phyloP scores from a whole-genome alignment of 108 stramenopile genomes.

The Hondaea fermentalgiana region DNA sequence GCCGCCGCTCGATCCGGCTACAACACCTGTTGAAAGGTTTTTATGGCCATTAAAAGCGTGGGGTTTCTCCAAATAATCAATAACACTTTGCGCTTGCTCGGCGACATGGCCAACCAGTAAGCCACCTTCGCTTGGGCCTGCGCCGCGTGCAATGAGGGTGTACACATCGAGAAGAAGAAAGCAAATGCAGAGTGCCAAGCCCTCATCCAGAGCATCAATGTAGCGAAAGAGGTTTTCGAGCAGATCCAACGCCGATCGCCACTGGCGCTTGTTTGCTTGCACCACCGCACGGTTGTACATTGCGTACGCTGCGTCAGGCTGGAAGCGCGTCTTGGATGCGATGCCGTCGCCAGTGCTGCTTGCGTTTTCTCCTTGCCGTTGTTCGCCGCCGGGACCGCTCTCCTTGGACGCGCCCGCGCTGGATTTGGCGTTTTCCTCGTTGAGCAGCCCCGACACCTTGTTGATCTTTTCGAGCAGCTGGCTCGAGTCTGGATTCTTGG shows the following conservation, averaged over 20 bases:
- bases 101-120: background rate
- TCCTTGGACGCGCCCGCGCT: background rate
- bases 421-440: background rate
- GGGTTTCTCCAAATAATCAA: constrained; percentile 15
- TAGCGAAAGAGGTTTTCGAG: background rate
- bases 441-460: background rate
- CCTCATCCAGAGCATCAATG: background rate
- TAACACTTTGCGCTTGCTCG: background rate
- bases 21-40: background rate
- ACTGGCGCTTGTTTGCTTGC: background rate
- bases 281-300: constrained; percentile 8
- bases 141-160: background rate
- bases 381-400: background rate
- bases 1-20: background rate
- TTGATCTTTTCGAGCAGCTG: background rate
- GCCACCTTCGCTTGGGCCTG: background rate
- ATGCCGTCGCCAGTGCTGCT: background rate
- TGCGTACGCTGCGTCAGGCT: background rate
- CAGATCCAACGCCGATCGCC: background rate
- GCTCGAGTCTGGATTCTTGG: background rate
- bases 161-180: background rate
- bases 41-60: background rate
- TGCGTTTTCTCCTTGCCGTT: background rate
- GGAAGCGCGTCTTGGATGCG: background rate
- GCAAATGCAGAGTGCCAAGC: background rate